Conservation (phyloP, 2,329 filamentous ascomycete species). For the Zymoseptoria passerinii region DNA sequence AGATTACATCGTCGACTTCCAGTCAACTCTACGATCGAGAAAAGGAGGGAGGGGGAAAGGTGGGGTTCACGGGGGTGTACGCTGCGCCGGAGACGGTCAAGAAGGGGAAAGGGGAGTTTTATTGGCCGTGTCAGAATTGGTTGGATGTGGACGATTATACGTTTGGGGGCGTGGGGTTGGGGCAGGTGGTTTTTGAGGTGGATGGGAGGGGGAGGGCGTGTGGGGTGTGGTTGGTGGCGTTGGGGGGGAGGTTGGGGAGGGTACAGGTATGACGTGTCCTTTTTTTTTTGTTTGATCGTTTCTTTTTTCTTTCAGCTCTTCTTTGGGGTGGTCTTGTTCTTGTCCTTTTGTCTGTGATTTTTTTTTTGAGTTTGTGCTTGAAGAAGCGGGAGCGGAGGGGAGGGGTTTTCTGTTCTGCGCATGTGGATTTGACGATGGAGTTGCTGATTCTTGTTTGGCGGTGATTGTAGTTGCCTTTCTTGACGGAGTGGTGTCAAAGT, state of each 20-base stretch:
- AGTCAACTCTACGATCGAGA: conserved; percentile 19
- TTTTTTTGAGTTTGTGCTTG: too few relatives aligned
- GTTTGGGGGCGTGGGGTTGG: conserved; percentile 14
- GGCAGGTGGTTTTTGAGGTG: conserved; percentile 18
- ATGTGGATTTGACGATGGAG: not conserved
- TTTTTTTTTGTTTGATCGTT: not conserved
- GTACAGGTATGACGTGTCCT: conserved; percentile 5
- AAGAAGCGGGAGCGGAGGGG: too few relatives aligned
- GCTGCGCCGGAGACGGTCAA: conserved; percentile 8
- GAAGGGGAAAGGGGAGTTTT: conserved; percentile 12
- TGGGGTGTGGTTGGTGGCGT: conserved; percentile 9
- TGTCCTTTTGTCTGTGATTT: too few relatives aligned
- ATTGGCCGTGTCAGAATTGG: conserved; percentile 10
- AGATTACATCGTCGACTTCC: conserved; percentile 13
- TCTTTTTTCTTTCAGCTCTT: not conserved
- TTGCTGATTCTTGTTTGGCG: not conserved
- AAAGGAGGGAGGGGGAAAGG: conserved; percentile 1
- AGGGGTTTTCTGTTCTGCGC: too few relatives aligned
- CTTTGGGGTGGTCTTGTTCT: too few relatives aligned
- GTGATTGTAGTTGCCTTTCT: not conserved
- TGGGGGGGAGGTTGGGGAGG: conserved; percentile 10
- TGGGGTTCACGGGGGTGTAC: conserved; percentile 13
- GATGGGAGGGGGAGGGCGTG: conserved; percentile 12
- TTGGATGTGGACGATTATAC: conserved; percentile 17
- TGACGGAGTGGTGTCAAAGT: not conserved